These are phyloP conservation scores for Lachnellula subtilissima DNA, from an alignment of 2,329 filamentous ascomycete species.

Conservation along the genomic window DNA sequence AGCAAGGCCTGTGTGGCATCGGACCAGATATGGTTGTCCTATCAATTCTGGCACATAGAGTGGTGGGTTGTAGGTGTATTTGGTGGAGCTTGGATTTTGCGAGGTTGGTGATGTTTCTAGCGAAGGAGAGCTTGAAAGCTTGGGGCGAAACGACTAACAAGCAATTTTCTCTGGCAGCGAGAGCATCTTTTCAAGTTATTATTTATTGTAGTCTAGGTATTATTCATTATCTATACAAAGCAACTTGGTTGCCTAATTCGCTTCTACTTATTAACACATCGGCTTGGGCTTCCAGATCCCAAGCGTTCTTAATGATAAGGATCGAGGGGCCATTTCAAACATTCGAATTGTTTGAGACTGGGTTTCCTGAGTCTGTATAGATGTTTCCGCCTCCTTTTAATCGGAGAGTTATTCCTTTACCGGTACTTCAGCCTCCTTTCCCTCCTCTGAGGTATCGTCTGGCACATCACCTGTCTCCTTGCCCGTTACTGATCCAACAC, in stretches of 20 bases:
- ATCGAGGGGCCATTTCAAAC: background rate
- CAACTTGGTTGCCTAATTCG: no score
- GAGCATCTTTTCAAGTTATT: background rate
- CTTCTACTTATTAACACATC: no score
- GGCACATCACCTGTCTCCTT: background rate
- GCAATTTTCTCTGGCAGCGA: background rate
- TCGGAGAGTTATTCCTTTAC: background rate
- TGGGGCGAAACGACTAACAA: background rate
- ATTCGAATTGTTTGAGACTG: background rate
- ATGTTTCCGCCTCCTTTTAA: background rate
- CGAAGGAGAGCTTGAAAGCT: slow-evolving; percentile 3
- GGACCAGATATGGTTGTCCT: slow-evolving; percentile 2
- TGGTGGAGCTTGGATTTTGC: background rate
- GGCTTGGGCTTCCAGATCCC: no score
- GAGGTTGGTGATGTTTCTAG: slow-evolving; percentile 1
- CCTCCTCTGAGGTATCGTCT: background rate
- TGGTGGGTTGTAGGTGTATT: slow-evolving; percentile 3
- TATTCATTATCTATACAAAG: no score
- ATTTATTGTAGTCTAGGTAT: background rate
- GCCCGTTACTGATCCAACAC: slow-evolving; percentile 13
- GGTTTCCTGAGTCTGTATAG: background rate
- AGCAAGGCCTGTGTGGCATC: slow-evolving; percentile 10
- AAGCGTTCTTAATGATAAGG: no score
- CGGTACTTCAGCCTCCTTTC: background rate
- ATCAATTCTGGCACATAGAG: slow-evolving; percentile 7